Base-by-base conservation (phyloP, 2,329 filamentous ascomycete species). In the Fonsecaea monophora region DNA sequence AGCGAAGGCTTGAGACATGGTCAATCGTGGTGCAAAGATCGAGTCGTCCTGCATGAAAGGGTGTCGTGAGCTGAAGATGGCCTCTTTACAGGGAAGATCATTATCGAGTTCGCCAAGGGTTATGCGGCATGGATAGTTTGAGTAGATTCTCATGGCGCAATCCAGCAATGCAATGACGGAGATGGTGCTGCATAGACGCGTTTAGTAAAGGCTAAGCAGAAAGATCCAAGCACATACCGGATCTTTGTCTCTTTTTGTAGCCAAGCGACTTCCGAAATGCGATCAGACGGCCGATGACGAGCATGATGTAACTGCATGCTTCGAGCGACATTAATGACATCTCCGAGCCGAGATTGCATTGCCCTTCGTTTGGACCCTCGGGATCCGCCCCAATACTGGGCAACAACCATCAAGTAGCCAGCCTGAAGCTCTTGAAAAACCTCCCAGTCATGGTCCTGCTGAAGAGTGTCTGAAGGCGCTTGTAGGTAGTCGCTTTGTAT, bases 361-460 rank as follows among this genome's bases (percentile, higher is more conserved):
- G 76, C 78, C 7, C 81, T 76, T 68, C 78, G 79, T 37, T 77
- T 76, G 2, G 80, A 76, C 4, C 74, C 66, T 5, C 71, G 75
- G 59, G 73, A 77, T 4, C 81, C 81, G 3, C 78, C 77, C 81
- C 81, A 82, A 66, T 82, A 82, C 63, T 82, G 81, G 1, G 76
- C 74, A 57, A 79, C 70, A 0, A 78, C 73, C 61, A 81, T 80
- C 57, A 82, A 67, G 60, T 80, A 78, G 1, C 78, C 80, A 7
- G 79, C 80, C 66, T 81, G 80, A 30, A 82, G 73, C 56, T 78
- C 76, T 60, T 80, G 77, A 34, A 82, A 80, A 13, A 73, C 74
- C 30, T 70, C 60, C 79, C 77, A 80, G 48, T 76, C 75, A 4
- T 56, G 74, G 35, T 71, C 72, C 9, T 32, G 60, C 8, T 72